Evolutionary conservation across 371 early-diverging fungal species (phyloP), one percentile per base, ranked within the genome.

Genomic region (Dentiscutata heterogama): DNA sequence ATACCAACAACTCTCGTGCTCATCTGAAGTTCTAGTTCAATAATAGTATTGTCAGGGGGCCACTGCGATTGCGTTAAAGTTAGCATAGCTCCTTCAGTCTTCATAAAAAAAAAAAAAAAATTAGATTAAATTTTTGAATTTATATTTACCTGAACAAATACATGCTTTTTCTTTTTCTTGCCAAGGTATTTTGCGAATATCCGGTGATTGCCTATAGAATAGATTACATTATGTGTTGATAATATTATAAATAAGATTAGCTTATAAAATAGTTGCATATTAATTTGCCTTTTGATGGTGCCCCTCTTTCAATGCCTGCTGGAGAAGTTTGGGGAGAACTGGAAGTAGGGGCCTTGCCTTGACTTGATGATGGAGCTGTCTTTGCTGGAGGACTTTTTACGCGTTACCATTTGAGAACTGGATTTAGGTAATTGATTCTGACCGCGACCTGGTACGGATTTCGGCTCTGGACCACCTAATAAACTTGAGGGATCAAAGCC

Each of bases 141-240:
- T 68, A 14, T 18, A 13, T 22, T 2, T 39, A 68, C 25, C 68
- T 25, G 31, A 76, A 22, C 20, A 76, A 42, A 61, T 42, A 20
- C 61, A 76, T 3, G 61, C 63, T 61, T 76, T 61, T 39, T 61
- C 63, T 54, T 61, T 76, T 46, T 75, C 72, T 75, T 75, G 61
- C 61, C 61, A 76, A 25, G 74, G 16, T 50, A 50, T 22, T 54
- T 73, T 73, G 5, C 11, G 76, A 56, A 76, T 11, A 39, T 76
- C 60, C 7, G 76, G 39, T 31, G 76, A 4, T 71, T 71, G 5
- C n/a, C 71, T 71, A 20, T 58, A 16, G 22, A 20, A 20, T 3
- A 58, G 22, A n/a, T 58, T n/a, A 58, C 0, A 2, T 22, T 14
- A 20, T 58, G 22, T 58, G 20, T 18, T 58, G 10, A 58, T n/a